phyloP scores from a whole-genome alignment of 192 early-diverging fungal species.

The Coemansia sp. region DNA sequence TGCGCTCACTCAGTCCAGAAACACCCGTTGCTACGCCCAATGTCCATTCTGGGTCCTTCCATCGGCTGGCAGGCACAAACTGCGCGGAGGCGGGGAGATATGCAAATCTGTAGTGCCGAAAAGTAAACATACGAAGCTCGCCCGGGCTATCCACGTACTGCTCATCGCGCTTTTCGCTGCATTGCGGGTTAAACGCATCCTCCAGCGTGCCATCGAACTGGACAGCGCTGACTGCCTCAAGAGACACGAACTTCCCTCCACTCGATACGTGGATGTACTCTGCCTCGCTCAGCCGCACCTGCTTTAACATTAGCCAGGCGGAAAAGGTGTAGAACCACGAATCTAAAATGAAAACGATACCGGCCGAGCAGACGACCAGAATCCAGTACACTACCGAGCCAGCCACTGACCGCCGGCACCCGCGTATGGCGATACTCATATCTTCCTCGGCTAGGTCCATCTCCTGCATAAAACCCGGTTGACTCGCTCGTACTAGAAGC shows the following conservation, averaged over 20 bases:
- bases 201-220: neutral
- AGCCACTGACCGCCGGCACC: constrained; percentile 1
- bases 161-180: neutral
- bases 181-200: neutral
- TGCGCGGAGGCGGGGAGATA: constrained; percentile 10
- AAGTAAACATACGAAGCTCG: constrained; percentile 20
- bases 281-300: constrained; percentile 5
- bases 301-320: constrained; percentile 7
- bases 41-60: constrained; percentile 46
- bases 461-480: constrained; percentile 3
- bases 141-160: neutral
- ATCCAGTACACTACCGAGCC: constrained; percentile 22
- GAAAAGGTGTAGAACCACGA: constrained; percentile 29
- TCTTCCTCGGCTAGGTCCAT: constrained; percentile 20
- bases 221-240: constrained; percentile 6
- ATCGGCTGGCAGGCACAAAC: constrained; percentile 21
- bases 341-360: constrained; percentile 17
- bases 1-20: constrained; percentile 53
- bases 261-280: constrained; percentile 10
- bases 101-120: constrained; percentile 43
- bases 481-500: neutral
- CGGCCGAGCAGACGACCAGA: constrained; percentile 22
- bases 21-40: neutral
- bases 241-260: constrained; percentile 23
- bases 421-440: constrained; percentile 7